Conservation (phyloP, 2,329 filamentous ascomycete species). For the Helotiales sp. region DNA sequence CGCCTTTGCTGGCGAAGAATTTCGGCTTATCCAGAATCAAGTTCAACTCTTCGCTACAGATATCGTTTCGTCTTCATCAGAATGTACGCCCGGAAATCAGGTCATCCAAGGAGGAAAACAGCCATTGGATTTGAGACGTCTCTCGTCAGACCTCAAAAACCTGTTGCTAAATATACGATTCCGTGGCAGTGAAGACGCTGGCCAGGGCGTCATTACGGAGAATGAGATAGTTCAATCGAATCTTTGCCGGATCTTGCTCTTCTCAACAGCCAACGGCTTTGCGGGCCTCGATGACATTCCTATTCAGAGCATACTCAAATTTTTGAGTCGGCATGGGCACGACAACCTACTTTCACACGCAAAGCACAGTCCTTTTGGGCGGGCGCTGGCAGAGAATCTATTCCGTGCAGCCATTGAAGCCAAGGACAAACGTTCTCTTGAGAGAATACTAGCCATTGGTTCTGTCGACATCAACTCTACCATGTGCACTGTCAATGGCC, state of each 20-base stretch:
- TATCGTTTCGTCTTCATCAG: too few species aligned
- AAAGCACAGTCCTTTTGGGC: not conserved
- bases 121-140: not conserved
- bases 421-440: slow-evolving; percentile 1
- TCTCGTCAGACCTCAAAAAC: not conserved
- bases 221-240: not conserved
- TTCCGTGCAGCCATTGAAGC: slow-evolving; percentile 14
- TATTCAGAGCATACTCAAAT: not conserved
- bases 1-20: not conserved
- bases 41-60: not conserved
- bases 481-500: not conserved
- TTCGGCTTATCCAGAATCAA: not conserved
- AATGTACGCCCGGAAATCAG: not conserved
- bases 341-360: not conserved
- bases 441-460: not conserved
- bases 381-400: slow-evolving; percentile 4
- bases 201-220: not conserved
- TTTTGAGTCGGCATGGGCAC: not conserved
- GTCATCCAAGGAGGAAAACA: not conserved
- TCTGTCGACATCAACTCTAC: not conserved
- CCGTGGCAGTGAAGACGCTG: not conserved
- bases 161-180: not conserved
- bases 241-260: not conserved
- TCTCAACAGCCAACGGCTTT: not conserved
- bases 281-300: not conserved